A percentile compares a stretch with the other conserved stretches of the same genome.
phyloP scores from a whole-genome alignment of 176 grass and related monocot genomes.

The Otatea glauca region DNA sequence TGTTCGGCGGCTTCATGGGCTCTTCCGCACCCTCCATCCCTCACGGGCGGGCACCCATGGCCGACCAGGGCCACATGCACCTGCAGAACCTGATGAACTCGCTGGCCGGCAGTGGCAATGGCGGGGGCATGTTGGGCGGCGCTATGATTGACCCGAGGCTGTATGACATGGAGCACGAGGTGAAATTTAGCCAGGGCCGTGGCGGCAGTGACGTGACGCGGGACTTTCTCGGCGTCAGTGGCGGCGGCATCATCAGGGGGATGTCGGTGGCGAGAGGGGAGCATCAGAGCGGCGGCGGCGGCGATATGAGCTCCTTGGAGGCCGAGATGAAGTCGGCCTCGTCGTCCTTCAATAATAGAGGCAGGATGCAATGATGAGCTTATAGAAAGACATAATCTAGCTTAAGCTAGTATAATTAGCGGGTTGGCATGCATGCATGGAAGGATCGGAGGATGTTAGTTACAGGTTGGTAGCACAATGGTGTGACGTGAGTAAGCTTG shows the following conservation, averaged over 20 bases:
- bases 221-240: conserved; percentile 85
- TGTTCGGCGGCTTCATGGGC: conserved; percentile 53
- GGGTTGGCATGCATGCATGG: conserved; percentile 38
- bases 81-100: conserved; percentile 91
- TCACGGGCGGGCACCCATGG: conserved; percentile 48
- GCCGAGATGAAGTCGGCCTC: conserved; percentile 81
- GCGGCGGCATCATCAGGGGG: conserved; percentile 53
- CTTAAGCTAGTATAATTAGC: neutral
- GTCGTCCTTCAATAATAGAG: conserved; percentile 63
- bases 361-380: conserved; percentile 61
- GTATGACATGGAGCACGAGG: conserved; percentile 72
- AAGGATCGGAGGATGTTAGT: conserved; percentile 1
- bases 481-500: conserved; percentile 29
- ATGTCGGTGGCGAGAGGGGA: conserved; percentile 56
- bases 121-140: conserved; percentile 50
- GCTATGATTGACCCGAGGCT: conserved; percentile 62
- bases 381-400: neutral
- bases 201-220: conserved; percentile 69
- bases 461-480: conserved; percentile 33
- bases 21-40: conserved; percentile 12
- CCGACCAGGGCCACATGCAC: conserved; percentile 63
- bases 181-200: conserved; percentile 63
- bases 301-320: conserved; percentile 63
- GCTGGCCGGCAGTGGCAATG: conserved; percentile 53
- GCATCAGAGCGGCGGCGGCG: conserved; percentile 40